Evolutionary conservation across 1,284 basidiomycete genomes (phyloP).

Genomic region (Fomitiporia mediterranea): DNA sequence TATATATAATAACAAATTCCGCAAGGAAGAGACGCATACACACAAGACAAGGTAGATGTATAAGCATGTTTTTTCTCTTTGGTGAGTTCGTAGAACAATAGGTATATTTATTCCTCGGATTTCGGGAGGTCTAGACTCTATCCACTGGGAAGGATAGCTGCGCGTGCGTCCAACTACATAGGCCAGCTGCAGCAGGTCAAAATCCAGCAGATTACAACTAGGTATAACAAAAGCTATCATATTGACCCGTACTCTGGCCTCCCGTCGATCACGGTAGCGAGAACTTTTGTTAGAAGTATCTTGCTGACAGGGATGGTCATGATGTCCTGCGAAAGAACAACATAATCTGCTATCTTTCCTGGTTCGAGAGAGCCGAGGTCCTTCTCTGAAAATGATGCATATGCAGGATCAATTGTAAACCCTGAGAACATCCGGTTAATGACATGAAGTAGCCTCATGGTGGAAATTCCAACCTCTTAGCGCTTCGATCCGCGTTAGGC

Average conservation of each 20-base stretch:
- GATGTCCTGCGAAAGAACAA: slow-evolving; percentile 78
- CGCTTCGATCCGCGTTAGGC: slow-evolving; percentile 69
- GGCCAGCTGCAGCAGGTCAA: too few relatives aligned
- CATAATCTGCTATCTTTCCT: slow-evolving; percentile 84
- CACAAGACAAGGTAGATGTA: too few relatives aligned
- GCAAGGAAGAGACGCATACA: too few relatives aligned
- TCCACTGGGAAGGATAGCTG: too few relatives aligned
- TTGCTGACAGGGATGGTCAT: slow-evolving; percentile 58
- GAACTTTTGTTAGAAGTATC: slow-evolving; percentile 67
- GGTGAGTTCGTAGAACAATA: too few relatives aligned
- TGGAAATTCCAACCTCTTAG: slow-evolving; percentile 45
- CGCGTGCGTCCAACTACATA: too few relatives aligned
- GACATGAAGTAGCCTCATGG: background rate
- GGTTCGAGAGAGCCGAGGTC: slow-evolving; percentile 64
- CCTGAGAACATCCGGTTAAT: slow-evolving; percentile 31
- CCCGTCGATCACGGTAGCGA: slow-evolving; percentile 80
- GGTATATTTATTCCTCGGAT: too few relatives aligned
- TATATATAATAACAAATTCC: too few relatives aligned
- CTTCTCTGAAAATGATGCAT: slow-evolving; percentile 79
- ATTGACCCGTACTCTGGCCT: slow-evolving; percentile 55
- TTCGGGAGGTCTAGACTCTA: too few relatives aligned
- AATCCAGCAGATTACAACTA: too few relatives aligned
- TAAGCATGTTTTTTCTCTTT: too few relatives aligned
- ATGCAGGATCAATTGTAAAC: slow-evolving; percentile 78
- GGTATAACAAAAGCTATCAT: too few relatives aligned